Conservation (phyloP, 1,284 basidiomycete species). For the Ustilago shanxiensis region DNA sequence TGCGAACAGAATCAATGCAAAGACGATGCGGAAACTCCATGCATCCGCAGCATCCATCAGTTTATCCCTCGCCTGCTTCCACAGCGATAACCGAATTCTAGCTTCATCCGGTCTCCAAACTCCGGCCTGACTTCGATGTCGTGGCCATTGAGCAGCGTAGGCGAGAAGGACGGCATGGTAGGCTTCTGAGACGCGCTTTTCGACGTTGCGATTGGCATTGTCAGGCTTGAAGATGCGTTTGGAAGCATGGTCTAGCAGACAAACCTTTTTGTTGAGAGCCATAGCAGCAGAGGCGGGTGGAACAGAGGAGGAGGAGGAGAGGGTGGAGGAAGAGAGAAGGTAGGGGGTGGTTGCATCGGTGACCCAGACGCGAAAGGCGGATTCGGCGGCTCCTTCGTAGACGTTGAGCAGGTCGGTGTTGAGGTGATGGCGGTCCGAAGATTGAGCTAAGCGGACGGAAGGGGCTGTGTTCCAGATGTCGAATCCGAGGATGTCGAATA, state of each 20-base stretch:
- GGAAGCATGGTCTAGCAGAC: constrained; percentile 39
- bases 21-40: constrained; percentile 44
- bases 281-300: constrained; percentile 18
- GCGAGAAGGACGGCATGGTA: constrained; percentile 43
- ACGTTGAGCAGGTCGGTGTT: constrained; percentile 37
- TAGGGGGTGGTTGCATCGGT: constrained; percentile 41
- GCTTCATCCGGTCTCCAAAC: constrained; percentile 38
- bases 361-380: constrained; percentile 43
- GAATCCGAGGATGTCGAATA: constrained; percentile 42
- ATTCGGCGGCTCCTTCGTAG: constrained; percentile 45
- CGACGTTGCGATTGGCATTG: constrained; percentile 27
- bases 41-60: constrained; percentile 48
- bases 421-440: constrained; percentile 34
- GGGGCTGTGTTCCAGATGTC: constrained; percentile 43
- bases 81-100: constrained; percentile 33
- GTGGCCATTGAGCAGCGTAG: constrained; percentile 45
- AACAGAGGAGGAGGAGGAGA: constrained; percentile 17
- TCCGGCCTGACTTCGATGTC: constrained; percentile 16
- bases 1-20: constrained; percentile 48
- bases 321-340: constrained; percentile 23
- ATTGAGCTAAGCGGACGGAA: constrained; percentile 28
- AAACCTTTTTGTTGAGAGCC: constrained; percentile 45
- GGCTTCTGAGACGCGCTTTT: constrained; percentile 41
- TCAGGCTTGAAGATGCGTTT: constrained; percentile 38
- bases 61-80: constrained; percentile 46